phyloP scores from a whole-genome alignment of 1,284 basidiomycete species.

The Somion occarium region DNA sequence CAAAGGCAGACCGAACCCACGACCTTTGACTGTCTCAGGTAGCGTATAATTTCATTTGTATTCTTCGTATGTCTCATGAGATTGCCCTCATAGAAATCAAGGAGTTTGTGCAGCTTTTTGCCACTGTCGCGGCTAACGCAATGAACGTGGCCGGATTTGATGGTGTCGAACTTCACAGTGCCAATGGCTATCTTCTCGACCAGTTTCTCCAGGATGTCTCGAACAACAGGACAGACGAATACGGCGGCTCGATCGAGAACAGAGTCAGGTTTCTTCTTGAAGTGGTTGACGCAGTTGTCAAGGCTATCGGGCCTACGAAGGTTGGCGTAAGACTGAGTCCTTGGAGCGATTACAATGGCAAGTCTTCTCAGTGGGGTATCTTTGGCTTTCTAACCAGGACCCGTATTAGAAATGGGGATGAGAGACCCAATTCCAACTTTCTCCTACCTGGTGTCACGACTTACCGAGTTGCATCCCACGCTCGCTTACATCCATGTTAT shows the following conservation, averaged over 20 bases:
- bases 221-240: conserved; percentile 56
- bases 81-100: conserved; percentile 30
- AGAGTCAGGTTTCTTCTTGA: conserved; percentile 44
- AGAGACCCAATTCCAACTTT: conserved; percentile 43
- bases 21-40: conserved; percentile 30
- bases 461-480: conserved; percentile 36
- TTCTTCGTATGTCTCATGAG: background rate
- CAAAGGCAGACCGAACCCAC: conserved; percentile 30
- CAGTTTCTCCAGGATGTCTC: conserved; percentile 38
- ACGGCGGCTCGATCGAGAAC: conserved; percentile 55
- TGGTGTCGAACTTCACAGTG: conserved; percentile 32
- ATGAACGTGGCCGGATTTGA: conserved; percentile 42
- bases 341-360: conserved; percentile 40
- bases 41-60: background rate
- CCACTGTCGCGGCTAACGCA: conserved; percentile 37
- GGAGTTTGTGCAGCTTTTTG: conserved; percentile 35
- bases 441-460: conserved; percentile 30
- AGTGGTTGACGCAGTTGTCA: conserved; percentile 41
- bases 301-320: conserved; percentile 33
- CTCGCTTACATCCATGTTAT: conserved; percentile 53
- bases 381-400: background rate
- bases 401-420: conserved; percentile 36
- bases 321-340: conserved; percentile 53
- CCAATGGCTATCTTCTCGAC: conserved; percentile 37
- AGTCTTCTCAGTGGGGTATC: conserved; percentile 1